Conservation (phyloP, 345 rosid species). For the Schrenkiella parvula region DNA sequence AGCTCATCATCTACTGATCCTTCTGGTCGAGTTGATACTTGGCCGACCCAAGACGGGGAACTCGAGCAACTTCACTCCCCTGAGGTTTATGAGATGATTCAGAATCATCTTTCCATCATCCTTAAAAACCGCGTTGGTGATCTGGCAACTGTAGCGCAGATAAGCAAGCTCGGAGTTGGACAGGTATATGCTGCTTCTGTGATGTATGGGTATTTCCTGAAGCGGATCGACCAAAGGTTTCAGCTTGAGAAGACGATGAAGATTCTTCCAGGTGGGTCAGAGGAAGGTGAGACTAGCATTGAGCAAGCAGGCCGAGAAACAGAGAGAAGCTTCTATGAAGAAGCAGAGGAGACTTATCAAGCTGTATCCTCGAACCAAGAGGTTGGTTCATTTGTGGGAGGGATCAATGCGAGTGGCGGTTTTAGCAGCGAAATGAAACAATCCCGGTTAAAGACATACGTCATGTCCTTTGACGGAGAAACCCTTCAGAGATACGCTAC, state of each 20-base stretch:
- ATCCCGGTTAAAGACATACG: slow-evolving; percentile 67
- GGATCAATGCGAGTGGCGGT: slow-evolving; percentile 48
- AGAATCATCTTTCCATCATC: slow-evolving; percentile 84
- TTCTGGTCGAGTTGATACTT: slow-evolving; percentile 54
- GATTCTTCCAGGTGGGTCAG: slow-evolving; percentile 55
- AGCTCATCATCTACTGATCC: slow-evolving; percentile 45
- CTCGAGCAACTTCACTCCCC: slow-evolving; percentile 75
- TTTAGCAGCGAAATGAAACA: slow-evolving; percentile 47
- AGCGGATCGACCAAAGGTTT: slow-evolving; percentile 91
- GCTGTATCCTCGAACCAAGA: slow-evolving; percentile 58
- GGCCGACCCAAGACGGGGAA: slow-evolving; percentile 62
- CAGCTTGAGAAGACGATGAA: slow-evolving; percentile 98
- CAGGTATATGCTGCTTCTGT: slow-evolving; percentile 97
- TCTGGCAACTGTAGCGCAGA: slow-evolving; percentile 56
- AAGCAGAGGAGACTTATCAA: slow-evolving; percentile 38
- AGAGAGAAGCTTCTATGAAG: slow-evolving; percentile 23
- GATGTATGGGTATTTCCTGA: slow-evolving; percentile 95
- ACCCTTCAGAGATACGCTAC: slow-evolving; percentile 86
- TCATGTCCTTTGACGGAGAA: slow-evolving; percentile 93
- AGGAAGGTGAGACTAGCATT: slow-evolving; percentile 36
- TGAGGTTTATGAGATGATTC: slow-evolving; percentile 95
- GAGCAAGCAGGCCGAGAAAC: slow-evolving; percentile 26
- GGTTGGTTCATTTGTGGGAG: slow-evolving; percentile 53
- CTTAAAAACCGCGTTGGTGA: slow-evolving; percentile 67
- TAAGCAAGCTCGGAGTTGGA: slow-evolving; percentile 83